These are phyloP conservation scores for Rhynchosporium graminicola DNA, from an alignment of 2,329 filamentous ascomycete genomes.

Conservation along the genomic window DNA sequence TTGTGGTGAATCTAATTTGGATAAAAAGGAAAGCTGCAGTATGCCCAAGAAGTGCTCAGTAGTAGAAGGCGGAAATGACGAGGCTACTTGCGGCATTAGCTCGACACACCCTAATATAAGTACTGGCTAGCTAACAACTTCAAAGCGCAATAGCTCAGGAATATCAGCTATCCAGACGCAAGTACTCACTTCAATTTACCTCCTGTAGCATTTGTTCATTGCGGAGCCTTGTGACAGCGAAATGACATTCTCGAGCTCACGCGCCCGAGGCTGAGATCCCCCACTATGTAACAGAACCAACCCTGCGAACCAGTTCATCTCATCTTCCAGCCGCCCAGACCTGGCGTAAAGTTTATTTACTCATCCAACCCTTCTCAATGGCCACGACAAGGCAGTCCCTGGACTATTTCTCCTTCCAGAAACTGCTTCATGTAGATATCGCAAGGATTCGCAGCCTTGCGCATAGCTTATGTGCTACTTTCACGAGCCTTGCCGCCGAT, in stretches of 20 bases:
- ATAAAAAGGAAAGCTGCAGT: not conserved
- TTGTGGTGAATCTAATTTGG: not conserved
- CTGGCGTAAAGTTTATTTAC: conserved; percentile 9
- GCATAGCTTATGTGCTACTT: conserved; percentile 49
- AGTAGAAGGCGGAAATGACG: conserved; percentile 17
- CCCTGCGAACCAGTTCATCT: not conserved
- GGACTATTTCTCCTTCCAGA: conserved; percentile 45
- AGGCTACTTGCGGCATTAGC: conserved; percentile 14
- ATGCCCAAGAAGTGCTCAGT: not conserved
- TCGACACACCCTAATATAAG: conserved; percentile 3
- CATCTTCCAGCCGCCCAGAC: not conserved
- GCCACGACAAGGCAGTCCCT: conserved; percentile 24
- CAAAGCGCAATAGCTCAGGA: not conserved
- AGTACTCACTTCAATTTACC: not conserved
- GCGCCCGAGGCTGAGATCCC: conserved; percentile 14
- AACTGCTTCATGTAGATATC: conserved; percentile 52
- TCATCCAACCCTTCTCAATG: conserved; percentile 22
- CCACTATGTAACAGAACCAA: conserved; percentile 6
- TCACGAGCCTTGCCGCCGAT: conserved; percentile 52
- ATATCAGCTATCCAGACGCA: not conserved
- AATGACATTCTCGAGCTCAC: not conserved
- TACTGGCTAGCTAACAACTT: not conserved
- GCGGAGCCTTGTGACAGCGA: conserved; percentile 8
- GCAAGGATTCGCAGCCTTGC: conserved; percentile 51
- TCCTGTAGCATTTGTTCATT: not conserved